Base-by-base conservation (phyloP, 768 basidiomycete species). In the Agaricus subrufescens region DNA sequence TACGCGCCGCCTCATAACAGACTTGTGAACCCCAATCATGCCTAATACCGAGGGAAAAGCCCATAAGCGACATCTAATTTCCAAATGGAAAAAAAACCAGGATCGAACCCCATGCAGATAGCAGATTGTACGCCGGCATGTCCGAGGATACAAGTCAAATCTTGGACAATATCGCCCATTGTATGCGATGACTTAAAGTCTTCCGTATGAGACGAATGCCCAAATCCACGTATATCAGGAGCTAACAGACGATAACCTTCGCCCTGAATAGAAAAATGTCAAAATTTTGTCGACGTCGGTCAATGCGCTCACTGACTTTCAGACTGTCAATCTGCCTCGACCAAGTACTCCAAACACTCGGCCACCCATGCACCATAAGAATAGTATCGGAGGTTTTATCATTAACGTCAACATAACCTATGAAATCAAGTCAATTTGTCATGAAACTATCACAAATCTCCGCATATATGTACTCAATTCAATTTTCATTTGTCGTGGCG, bases 301-400 rank as follows among this genome's bases (percentile, higher is more conserved):
- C 31, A 31, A 19, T 11, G 37, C 39, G 54, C 23, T 12, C 15
- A 58, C 64, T 31, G 60, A 80, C 87, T 71, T 84, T 67, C 66
- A 90, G 85, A 58, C 81, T 78, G 50, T 81, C 70, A 15, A 91
- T 88, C 64, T 91, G 89, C 31, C 77, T 78, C 37, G 83, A 76
- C 89, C 88, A 91, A 19, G 78, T 80, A 52, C 82, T 85, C 89
- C 89, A 91, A 3, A 89, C 66, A 60, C 83, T 78, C 0, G 89
- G 89, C 89, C 89, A 91, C 3, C 89, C 89, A 61, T 91, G 89
- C 0, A 90, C 82, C 76, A 91, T 77, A 30, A 91, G 47, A 2
- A 90, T 68, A 0, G 83, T 80, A 12, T 68, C 73, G 27, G 76
- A 66, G 3, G 80, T 80, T 0, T 56, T 59, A 9, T 83, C 75